Percentiles rank a stretch among this genome's conserved stretches.
phyloP scores from a whole-genome alignment of 768 basidiomycete genomes.

The Asterophora lycoperdoides region DNA sequence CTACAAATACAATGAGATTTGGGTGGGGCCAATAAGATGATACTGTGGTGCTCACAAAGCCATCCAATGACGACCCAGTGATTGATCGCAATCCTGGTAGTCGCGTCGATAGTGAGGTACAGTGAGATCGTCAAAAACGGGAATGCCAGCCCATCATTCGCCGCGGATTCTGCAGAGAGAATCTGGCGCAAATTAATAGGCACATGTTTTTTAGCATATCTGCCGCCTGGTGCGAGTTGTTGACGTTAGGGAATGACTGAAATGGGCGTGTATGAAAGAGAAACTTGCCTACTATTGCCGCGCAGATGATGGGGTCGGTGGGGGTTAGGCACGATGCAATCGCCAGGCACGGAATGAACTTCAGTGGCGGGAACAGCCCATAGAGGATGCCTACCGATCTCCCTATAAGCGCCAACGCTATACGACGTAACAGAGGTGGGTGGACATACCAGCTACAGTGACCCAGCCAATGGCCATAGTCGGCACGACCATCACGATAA shows the following conservation, averaged over 20 bases:
- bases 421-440: not conserved
- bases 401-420: not conserved
- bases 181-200: slow-evolving; percentile 74
- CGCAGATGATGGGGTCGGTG: slow-evolving; percentile 92
- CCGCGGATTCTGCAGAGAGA: slow-evolving; percentile 85
- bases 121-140: slow-evolving; percentile 86
- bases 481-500: slow-evolving; percentile 68
- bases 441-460: slow-evolving; percentile 54
- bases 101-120: slow-evolving; percentile 74
- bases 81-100: slow-evolving; percentile 58
- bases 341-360: slow-evolving; percentile 72
- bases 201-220: slow-evolving; percentile 65
- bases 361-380: slow-evolving; percentile 66
- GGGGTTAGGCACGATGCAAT: slow-evolving; percentile 90
- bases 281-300: slow-evolving; percentile 65
- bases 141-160: slow-evolving; percentile 95
- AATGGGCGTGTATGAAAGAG: not conserved
- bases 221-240: slow-evolving; percentile 46
- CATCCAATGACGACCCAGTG: slow-evolving; percentile 88
- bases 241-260: not conserved
- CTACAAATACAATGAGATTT: slow-evolving; percentile 30
- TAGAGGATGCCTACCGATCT: slow-evolving; percentile 52
- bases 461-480: slow-evolving; percentile 88
- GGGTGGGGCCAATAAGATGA: not conserved
- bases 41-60: slow-evolving; percentile 49